Evolutionary conservation across 2,329 filamentous ascomycete genomes (phyloP).

Genomic region (Fusarium torreyae): DNA sequence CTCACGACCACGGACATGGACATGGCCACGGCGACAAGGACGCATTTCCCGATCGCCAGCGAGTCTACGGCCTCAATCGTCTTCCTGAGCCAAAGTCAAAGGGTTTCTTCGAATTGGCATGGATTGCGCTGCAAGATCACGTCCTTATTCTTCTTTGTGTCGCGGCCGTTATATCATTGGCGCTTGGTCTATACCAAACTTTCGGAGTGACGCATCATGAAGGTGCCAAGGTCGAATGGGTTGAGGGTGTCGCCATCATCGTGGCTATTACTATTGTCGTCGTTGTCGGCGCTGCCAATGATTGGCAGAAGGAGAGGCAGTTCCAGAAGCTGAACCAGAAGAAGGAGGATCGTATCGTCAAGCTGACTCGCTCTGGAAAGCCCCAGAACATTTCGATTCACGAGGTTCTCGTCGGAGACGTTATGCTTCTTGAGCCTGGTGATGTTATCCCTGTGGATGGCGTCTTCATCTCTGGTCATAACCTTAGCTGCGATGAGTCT

Average conservation of each 20-base stretch:
- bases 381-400: constrained; percentile 74
- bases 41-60: constrained; percentile 33
- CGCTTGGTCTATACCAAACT: constrained; percentile 77
- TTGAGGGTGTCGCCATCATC: constrained; percentile 77
- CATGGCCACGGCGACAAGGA: constrained; percentile 20
- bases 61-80: constrained; percentile 59
- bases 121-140: constrained; percentile 77
- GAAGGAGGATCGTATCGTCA: constrained; percentile 76
- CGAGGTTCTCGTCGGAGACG: constrained; percentile 78
- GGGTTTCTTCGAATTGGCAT: constrained; percentile 72
- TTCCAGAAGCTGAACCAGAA: constrained; percentile 74
- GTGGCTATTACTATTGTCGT: constrained; percentile 77
- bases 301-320: constrained; percentile 77
- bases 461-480: constrained; percentile 71
- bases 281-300: constrained; percentile 74
- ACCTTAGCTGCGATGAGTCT: constrained; percentile 77
- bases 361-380: constrained; percentile 76
- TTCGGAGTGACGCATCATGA: constrained; percentile 64
- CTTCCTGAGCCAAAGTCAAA: constrained; percentile 75
- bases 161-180: constrained; percentile 76
- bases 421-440: constrained; percentile 77
- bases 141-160: constrained; percentile 77
- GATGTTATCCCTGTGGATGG: constrained; percentile 80
- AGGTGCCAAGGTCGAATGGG: constrained; percentile 70
- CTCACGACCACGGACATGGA: not conserved